Evolutionary conservation across 2,329 filamentous ascomycete genomes (phyloP).

Genomic region (Calonectria honghensis): DNA sequence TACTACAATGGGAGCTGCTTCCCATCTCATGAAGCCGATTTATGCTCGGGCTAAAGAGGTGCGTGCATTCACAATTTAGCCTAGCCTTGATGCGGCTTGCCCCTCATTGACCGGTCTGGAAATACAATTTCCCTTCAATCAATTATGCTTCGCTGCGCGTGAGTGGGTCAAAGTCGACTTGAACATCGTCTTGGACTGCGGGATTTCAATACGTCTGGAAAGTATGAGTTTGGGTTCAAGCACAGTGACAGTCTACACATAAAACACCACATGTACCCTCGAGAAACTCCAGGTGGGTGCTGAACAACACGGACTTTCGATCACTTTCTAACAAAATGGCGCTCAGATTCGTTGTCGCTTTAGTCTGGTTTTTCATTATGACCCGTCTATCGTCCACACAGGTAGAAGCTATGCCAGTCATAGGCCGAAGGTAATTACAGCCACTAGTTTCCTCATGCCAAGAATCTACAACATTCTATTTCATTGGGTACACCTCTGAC

Average conservation of each 20-base stretch:
- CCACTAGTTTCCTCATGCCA: neutral
- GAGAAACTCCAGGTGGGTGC: neutral
- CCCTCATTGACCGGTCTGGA: conserved; percentile 1
- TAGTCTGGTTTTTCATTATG: neutral
- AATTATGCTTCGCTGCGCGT: neutral
- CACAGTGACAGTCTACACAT: neutral
- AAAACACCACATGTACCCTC: neutral
- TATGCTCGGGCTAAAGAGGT: neutral
- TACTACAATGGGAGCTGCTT: neutral
- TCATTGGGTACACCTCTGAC: neutral
- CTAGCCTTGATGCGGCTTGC: conserved; percentile 4
- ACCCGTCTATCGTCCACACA: neutral
- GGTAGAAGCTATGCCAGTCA: neutral
- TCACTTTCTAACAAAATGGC: neutral
- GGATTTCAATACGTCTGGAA: neutral
- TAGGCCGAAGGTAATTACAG: neutral
- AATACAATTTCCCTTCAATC: conserved; percentile 16
- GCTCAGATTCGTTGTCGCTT: neutral
- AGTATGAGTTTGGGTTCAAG: neutral
- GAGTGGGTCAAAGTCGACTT: neutral
- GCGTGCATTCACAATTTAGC: conserved; percentile 1
- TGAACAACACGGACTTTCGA: no score
- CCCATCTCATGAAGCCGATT: neutral
- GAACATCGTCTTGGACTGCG: neutral
- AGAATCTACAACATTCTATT: no score